Base-by-base conservation (phyloP, 192 early-diverging fungal genomes). In the Endogone sp. region DNA sequence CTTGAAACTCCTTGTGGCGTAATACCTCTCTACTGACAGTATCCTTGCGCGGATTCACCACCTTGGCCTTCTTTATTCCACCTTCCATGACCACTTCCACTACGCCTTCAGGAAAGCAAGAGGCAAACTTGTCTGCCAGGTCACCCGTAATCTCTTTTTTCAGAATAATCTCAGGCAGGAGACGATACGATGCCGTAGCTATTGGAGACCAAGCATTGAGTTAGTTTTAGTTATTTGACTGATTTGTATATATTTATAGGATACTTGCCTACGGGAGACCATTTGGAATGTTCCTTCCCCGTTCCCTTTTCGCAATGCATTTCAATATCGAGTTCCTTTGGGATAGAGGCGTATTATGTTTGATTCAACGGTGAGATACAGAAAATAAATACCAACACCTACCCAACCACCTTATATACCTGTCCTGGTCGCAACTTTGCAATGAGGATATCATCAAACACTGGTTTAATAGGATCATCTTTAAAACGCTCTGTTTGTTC, bases 271-370 rank as follows among this genome's bases (percentile, higher is more conserved):
- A 97, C 96, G 10, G 97, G 97, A 3, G 95, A 97, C 85, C 90
- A 99, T 69, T 99, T 99, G 67, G 96, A 95, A 64, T 99, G 97
- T 69, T 97, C 95, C 76, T 92, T 89, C 30, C 96, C 97, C 59
- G 94, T 83, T 16, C 97, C 96, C 82, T 97, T 98, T 32, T 86
- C 85, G 73, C 91, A 93, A 74, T 98, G 96, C 63, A 94, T 68
- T 71, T 94, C 93, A 64, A 93, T 77, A 37, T 87, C 81, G 49
- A 99, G 90, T 56, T 86, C 77, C 70, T 49, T 11, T 11, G 6
- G 37, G 16, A 49, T 6, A n/a, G n/a, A n/a, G n/a, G n/a, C n/a
- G n/a, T n/a, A n/a, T n/a, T n/a, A n/a, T n/a, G n/a, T n/a, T n/a
- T n/a, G n/a, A n/a, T n/a, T n/a, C n/a, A n/a, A n/a, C n/a, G n/a